These are phyloP conservation scores for Salix caprea DNA, from an alignment of 345 rosid genomes.

Conservation along the genomic window DNA sequence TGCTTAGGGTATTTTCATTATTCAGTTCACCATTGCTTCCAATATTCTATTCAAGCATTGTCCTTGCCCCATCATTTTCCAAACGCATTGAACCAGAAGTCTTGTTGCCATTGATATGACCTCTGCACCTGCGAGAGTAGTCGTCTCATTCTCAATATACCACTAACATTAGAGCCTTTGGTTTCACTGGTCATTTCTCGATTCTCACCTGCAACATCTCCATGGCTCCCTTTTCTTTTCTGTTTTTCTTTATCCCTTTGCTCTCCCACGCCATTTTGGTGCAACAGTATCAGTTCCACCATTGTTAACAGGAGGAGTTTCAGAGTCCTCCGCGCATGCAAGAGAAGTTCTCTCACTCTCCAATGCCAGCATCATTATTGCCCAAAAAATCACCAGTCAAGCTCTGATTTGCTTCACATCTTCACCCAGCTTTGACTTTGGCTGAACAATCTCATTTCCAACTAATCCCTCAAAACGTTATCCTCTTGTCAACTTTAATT, in stretches of 20 bases:
- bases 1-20: not conserved
- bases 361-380: not conserved
- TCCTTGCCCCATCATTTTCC: not conserved
- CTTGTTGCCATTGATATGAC: not conserved
- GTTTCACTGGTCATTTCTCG: not conserved
- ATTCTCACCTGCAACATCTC: not conserved
- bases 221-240: not conserved
- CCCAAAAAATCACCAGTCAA: conserved; percentile 1
- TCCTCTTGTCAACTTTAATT: too few relatives aligned
- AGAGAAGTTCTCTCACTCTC: not conserved
- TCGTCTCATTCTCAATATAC: not conserved
- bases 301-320: not conserved
- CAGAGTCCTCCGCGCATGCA: not conserved
- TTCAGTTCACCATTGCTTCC: not conserved
- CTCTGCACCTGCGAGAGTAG: not conserved
- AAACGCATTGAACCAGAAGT: not conserved
- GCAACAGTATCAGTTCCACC: not conserved
- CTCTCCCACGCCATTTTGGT: conserved; percentile 22
- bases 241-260: conserved; percentile 21
- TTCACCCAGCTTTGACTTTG: not conserved
- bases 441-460: not conserved
- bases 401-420: not conserved
- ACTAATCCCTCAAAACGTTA: not conserved
- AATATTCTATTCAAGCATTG: not conserved
- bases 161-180: not conserved